Conservation (phyloP, 2,329 filamentous ascomycete species). For the Pseudocercospora fuligena region DNA sequence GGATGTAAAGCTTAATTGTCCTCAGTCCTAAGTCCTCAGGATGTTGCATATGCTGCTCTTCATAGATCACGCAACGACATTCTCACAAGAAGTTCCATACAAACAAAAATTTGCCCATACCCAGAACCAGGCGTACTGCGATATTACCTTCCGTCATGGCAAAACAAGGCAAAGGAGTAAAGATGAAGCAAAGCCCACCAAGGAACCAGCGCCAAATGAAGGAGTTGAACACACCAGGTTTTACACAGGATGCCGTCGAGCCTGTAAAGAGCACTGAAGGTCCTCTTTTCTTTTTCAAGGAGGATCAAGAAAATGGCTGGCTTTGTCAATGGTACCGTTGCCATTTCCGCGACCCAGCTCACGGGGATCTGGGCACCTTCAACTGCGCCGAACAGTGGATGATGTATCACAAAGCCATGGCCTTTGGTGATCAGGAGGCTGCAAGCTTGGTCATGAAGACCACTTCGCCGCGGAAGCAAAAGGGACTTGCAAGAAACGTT, state of each 20-base stretch:
- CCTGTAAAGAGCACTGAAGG: background rate
- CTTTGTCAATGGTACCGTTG: slow-evolving; percentile 29
- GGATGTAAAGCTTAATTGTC: no score
- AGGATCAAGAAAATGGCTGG: slow-evolving; percentile 22
- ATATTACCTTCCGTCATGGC: no score
- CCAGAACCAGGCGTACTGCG: no score
- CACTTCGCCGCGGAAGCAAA: slow-evolving; percentile 16
- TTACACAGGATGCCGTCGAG: background rate
- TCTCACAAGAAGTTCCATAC: no score
- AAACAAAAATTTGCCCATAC: no score
- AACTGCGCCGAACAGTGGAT: slow-evolving; percentile 30
- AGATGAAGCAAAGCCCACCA: no score
- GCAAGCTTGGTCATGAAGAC: slow-evolving; percentile 14
- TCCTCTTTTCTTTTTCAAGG: background rate
- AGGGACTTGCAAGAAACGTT: slow-evolving; percentile 17
- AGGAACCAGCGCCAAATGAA: background rate
- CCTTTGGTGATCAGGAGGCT: slow-evolving; percentile 17
- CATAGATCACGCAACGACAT: no score
- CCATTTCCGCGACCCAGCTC: slow-evolving; percentile 20
- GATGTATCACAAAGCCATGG: slow-evolving; percentile 30
- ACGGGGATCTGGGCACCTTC: slow-evolving; percentile 7
- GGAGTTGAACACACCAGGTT: background rate
- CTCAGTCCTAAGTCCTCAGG: no score
- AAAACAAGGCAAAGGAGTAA: no score
- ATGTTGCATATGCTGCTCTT: no score